These are phyloP conservation scores for Psilocybe sp. DNA, from an alignment of 768 basidiomycete species.

Conservation along the genomic window DNA sequence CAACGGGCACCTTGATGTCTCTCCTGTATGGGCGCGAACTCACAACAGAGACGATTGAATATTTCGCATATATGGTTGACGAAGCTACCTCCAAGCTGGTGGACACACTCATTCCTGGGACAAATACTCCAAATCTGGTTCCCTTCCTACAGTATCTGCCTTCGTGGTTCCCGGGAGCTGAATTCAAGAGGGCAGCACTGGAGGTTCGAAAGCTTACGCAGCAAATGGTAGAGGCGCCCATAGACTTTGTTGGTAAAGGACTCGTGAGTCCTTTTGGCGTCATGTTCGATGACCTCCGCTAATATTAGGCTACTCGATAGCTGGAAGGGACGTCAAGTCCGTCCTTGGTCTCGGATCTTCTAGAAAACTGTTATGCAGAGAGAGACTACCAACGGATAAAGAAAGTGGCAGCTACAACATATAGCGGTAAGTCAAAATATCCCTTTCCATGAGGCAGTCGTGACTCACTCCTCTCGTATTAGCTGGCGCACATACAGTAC, in stretches of 20 bases:
- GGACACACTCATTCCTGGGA: not conserved
- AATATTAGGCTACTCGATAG: conserved; percentile 2
- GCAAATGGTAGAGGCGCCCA: conserved; percentile 12
- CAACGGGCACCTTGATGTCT: conserved; percentile 12
- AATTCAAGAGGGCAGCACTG: conserved; percentile 12
- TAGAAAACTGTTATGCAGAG: conserved; percentile 16
- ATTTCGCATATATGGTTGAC: conserved; percentile 9
- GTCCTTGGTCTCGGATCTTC: conserved; percentile 14
- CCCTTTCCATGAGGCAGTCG: not conserved
- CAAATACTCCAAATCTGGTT: conserved; percentile 3
- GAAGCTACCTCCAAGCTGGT: conserved; percentile 2
- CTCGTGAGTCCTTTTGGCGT: conserved; percentile 3
- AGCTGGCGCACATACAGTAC: conserved; percentile 16
- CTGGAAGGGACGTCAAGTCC: conserved; percentile 12
- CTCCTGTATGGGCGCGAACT: conserved; percentile 15
- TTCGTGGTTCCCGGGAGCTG: conserved; percentile 16
- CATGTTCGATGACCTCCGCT: not conserved
- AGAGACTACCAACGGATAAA: conserved; percentile 15
- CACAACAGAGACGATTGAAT: conserved; percentile 5
- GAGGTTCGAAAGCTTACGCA: conserved; percentile 8
- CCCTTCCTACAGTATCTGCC: conserved; percentile 14
- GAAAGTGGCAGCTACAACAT: conserved; percentile 12
- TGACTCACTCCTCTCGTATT: not conserved
- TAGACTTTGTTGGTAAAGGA: conserved; percentile 15
- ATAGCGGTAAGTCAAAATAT: conserved; percentile 10